phyloP scores from a whole-genome alignment of 2,329 filamentous ascomycete genomes.

The Diaporthe capsici region DNA sequence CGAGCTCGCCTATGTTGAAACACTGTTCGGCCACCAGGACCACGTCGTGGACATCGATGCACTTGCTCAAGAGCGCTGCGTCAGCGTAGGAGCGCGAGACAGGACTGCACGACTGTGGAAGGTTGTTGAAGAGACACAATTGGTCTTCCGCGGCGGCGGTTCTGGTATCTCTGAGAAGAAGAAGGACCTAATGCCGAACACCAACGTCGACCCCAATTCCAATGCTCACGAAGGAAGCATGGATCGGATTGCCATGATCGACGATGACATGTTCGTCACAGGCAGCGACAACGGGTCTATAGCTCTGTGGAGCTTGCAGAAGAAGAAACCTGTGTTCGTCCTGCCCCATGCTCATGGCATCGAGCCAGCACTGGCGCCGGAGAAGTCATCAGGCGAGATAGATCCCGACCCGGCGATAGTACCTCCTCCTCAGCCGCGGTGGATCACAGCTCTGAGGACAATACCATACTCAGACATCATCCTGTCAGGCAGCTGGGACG shows the following conservation, averaged over 20 bases:
- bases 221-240: conserved; percentile 85
- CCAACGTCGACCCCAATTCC: conserved; percentile 63
- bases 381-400: conserved; percentile 80
- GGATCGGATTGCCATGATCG: conserved; percentile 92
- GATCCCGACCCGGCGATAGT: conserved; percentile 72
- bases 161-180: conserved; percentile 53
- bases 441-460: conserved; percentile 89
- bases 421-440: conserved; percentile 79
- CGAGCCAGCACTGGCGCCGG: conserved; percentile 77
- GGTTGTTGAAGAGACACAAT: conserved; percentile 93
- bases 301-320: conserved; percentile 88
- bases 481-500: conserved; percentile 95
- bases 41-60: conserved; percentile 87
- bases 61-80: conserved; percentile 86
- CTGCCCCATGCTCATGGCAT: conserved; percentile 87
- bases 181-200: conserved; percentile 63
- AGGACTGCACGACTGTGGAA: conserved; percentile 96
- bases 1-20: conserved; percentile 94
- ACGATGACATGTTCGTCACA: conserved; percentile 90
- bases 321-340: conserved; percentile 93
- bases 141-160: conserved; percentile 92
- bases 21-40: conserved; percentile 96
- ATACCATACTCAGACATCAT: conserved; percentile 93
- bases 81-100: conserved; percentile 92
- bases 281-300: conserved; percentile 92